Base-by-base conservation (phyloP, 441 rosid species). In the Populus tomentosa region DNA sequence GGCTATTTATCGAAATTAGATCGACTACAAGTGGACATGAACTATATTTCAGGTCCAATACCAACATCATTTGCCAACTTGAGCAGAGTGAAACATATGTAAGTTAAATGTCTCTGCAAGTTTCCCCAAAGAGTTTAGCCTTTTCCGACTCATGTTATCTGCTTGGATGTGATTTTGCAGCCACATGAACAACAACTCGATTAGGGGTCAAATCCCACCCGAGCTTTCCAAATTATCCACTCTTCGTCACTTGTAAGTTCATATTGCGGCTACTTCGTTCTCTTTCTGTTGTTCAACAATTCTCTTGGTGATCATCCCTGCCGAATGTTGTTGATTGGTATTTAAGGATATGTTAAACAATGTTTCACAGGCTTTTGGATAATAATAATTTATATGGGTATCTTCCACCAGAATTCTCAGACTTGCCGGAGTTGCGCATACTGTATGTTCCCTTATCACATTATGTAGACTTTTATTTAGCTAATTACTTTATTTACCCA, bases 121-220 rank as follows among this genome's bases (percentile, higher is more conserved):
- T 79, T 75, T 13, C 65, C 28, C 46, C 36, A 35, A 42, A 36
- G n/a, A 36, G 61, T 53, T 16, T 65, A 24, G 56, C 61, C 18
- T 16, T 53, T 67, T 65, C 71, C 30, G 23, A 69, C 65, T 0
- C 59, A 56, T 74, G 72, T 84, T 70, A 75, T 76, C 61, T 72
- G 38, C 75, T 83, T 82, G 33, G 67, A 63, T 75, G 65, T 84
- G 53, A 75, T 69, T 75, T 80, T 83, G 85, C 92, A 95, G 99
- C 83, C 99, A 95, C 87, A 71, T 95, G 86, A 95, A 95, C 87
- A 95, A 95, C 84, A 95, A 94, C 84, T 92, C 97, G 5, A 80
- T 95, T 74, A 87, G 88, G 76, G 97, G 95, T 69, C 86, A 76
- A 78, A 88, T 95, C 75, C 97, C 99, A 33, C 18, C 80, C 10